These are phyloP conservation scores for Takakia lepidozioides DNA, from an alignment of 225 moss, liverwort and hornwort species.

Conservation along the genomic window DNA sequence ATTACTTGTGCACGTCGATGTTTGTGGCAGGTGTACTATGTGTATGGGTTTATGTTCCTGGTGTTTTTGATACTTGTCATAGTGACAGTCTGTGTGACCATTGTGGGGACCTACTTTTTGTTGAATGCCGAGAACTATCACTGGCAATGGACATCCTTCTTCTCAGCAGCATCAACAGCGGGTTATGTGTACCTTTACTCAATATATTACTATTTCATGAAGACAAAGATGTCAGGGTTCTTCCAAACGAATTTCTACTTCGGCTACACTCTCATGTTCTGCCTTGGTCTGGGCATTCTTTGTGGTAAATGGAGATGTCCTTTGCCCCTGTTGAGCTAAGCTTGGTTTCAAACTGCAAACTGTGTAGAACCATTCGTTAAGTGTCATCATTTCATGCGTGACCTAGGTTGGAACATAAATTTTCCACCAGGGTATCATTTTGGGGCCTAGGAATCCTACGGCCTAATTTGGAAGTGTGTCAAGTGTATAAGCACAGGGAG, in stretches of 20 bases:
- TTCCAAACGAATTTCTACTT: constrained; percentile 99
- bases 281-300: constrained; percentile 82
- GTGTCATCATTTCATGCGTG: too few species aligned
- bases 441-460: too few species aligned
- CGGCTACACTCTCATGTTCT: constrained; percentile 98
- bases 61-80: constrained; percentile 87
- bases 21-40: constrained; percentile 94
- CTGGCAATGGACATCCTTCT: constrained; percentile 99
- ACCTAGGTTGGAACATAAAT: too few species aligned
- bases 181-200: constrained; percentile 94
- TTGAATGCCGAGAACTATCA: constrained; percentile 95
- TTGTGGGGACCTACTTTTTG: constrained; percentile 92
- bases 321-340: too few species aligned
- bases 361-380: neutral
- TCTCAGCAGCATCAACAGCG: constrained; percentile 87
- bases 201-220: constrained; percentile 90
- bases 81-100: constrained; percentile 95
- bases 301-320: constrained; percentile 53
- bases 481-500: too few species aligned
- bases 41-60: constrained; percentile 96
- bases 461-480: too few species aligned
- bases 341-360: too few species aligned
- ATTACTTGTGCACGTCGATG: too few species aligned
- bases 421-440: too few species aligned
- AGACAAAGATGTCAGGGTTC: constrained; percentile 98